These are phyloP conservation scores for Solanum neorickii DNA, from an alignment of 257 asterid species.

Conservation along the genomic window DNA sequence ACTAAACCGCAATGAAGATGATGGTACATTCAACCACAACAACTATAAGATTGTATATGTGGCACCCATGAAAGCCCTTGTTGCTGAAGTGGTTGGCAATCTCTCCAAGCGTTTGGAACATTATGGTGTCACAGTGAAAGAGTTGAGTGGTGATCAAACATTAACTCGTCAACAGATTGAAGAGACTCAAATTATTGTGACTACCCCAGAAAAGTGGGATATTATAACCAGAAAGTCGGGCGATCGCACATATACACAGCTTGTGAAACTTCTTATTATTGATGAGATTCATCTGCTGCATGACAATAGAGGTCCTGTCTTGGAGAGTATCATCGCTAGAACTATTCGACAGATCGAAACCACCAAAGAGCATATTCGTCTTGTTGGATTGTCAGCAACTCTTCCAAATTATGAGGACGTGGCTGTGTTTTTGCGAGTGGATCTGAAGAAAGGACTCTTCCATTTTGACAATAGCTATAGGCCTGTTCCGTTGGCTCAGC, in stretches of 20 bases:
- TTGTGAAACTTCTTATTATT: slow-evolving; percentile 26
- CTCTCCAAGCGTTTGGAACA: slow-evolving; percentile 26
- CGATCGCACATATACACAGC: slow-evolving; percentile 35
- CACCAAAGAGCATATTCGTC: slow-evolving; percentile 31
- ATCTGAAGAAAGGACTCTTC: slow-evolving; percentile 27
- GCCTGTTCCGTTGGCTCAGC: slow-evolving; percentile 33
- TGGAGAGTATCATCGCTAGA: slow-evolving; percentile 35
- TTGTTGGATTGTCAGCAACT: slow-evolving; percentile 37
- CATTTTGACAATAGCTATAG: slow-evolving; percentile 35
- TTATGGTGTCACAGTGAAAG: slow-evolving; percentile 28
- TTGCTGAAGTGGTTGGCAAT: slow-evolving; percentile 38
- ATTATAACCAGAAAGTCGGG: slow-evolving; percentile 37
- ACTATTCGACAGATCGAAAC: slow-evolving; percentile 36
- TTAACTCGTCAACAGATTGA: slow-evolving; percentile 37
- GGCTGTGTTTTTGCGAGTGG: slow-evolving; percentile 32
- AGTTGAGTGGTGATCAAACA: slow-evolving; percentile 34
- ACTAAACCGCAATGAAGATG: slow-evolving; percentile 20
- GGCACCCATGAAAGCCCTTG: slow-evolving; percentile 41
- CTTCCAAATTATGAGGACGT: slow-evolving; percentile 36
- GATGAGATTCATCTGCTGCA: slow-evolving; percentile 35
- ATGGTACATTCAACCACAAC: slow-evolving; percentile 17
- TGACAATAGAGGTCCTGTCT: slow-evolving; percentile 34
- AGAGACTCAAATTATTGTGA: slow-evolving; percentile 36
- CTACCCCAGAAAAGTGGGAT: slow-evolving; percentile 42
- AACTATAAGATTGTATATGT: slow-evolving; percentile 33